Base-by-base conservation (phyloP, 208 protist genomes). In the Blastocrithidia nonstop region DNA sequence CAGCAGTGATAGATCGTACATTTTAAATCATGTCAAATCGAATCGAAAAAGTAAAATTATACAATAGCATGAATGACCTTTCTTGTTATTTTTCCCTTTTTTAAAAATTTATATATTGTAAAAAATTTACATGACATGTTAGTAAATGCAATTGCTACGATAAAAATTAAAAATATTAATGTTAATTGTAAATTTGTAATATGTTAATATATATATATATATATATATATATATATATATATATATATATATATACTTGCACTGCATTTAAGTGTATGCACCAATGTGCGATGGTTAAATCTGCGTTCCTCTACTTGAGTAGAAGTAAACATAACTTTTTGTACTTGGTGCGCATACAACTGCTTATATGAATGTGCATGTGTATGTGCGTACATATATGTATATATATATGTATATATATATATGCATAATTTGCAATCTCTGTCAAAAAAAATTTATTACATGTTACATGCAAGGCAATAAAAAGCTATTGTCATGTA, bases 401-500 rank as follows among this genome's bases (percentile, higher is more conserved):
- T n/a, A n/a, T 35, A 35, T 35, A 35, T 35, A n/a, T 35, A 35
- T 35, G 29, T 43, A 24, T 53, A 1, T 45, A 22, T 37, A 15
- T 47, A 27, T 45, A 29, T 45, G 41, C 33, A 27, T 29, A 13
- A 35, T 9, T 28, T 4, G 8, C 8, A 24, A 3, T 53, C 4
- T n/a, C 9, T 16, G 23, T 20, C 15, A 11, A 5, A 19, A 19
- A 27, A 13, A 21, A 3, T 45, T 27, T 38, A 1, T 22, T 36
- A 16, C 19, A 11, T 28, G n/a, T 35, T 35, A n/a, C 29, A n/a
- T 35, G 11, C 11, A n/a, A 11, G 29, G n/a, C n/a, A n/a, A 15
- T 35, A 35, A 11, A 35, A 11, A 15, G 11, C n/a, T 35, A 11
- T 35, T 35, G 29, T 35, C 29, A 15, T 35, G 29, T n/a, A 15